Conservation (phyloP, 2,329 filamentous ascomycete species). For the Xylaria sp. region DNA sequence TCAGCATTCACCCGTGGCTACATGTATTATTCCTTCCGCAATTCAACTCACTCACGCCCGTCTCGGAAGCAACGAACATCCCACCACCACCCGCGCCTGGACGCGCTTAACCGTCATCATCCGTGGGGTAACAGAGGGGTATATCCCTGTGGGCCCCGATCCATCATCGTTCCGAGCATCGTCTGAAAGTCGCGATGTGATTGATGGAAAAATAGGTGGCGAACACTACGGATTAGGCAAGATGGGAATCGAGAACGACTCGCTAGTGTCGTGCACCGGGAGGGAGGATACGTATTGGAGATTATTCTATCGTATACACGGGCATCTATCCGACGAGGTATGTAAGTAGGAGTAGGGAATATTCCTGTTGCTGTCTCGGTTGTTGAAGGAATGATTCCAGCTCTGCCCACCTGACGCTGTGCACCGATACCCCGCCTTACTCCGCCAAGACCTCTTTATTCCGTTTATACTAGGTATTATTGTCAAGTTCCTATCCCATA, state of each 20-base stretch:
- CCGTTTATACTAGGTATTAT: no score
- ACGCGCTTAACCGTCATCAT: conserved; percentile 8
- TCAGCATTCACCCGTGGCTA: background rate
- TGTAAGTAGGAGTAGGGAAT: background rate
- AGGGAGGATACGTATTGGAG: background rate
- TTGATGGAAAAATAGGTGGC: conserved; percentile 19
- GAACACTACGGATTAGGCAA: background rate
- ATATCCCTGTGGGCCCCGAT: conserved; percentile 13
- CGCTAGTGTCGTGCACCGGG: background rate
- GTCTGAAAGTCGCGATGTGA: conserved; percentile 8
- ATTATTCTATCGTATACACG: background rate
- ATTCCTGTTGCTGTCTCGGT: no score
- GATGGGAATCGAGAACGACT: background rate
- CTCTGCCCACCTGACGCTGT: no score
- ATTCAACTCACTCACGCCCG: background rate
- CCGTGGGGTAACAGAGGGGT: conserved; percentile 15
- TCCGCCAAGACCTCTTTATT: no score
- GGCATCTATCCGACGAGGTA: background rate
- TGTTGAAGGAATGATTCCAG: no score
- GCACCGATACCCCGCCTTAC: no score
- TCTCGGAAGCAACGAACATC: conserved; percentile 8
- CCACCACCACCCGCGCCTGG: conserved; percentile 1
- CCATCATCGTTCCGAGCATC: conserved; percentile 17
- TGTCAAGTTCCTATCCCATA: no score
- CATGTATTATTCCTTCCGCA: background rate